Conservation (phyloP, 352 stramenopile species). For the Pythium chondricola region DNA sequence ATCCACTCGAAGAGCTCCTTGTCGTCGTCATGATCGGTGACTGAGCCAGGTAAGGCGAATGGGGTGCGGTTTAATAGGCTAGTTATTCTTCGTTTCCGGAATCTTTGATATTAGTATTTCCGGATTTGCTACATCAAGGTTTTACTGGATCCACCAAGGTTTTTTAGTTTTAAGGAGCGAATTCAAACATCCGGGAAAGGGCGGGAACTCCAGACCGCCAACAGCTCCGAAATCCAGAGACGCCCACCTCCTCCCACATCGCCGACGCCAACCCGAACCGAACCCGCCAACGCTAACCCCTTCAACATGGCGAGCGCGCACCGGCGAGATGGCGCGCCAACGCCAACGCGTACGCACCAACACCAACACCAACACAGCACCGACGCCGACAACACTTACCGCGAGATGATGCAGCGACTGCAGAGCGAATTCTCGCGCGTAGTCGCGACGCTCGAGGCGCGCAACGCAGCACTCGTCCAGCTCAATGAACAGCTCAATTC, state of each 20-base stretch:
- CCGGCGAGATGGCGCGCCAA: no score
- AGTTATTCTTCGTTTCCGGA: no score
- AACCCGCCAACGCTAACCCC: background rate
- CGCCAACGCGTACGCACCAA: background rate
- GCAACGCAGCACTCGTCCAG: constrained; percentile 30
- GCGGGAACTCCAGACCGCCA: constrained; percentile 6
- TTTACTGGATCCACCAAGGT: no score
- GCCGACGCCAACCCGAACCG: background rate
- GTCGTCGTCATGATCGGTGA: no score
- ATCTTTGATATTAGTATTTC: no score
- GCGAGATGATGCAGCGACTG: constrained; percentile 45
- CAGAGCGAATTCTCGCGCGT: constrained; percentile 55
- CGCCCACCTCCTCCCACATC: background rate
- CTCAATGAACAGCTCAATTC: constrained; percentile 45
- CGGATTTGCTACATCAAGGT: no score
- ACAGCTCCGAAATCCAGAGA: background rate
- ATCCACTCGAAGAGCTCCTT: no score
- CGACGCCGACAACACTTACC: constrained; percentile 32
- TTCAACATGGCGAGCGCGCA: background rate
- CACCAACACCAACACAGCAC: background rate
- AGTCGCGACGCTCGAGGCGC: constrained; percentile 49
- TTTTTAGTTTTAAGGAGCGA: constrained; percentile 2
- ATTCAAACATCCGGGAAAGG: constrained; percentile 16
- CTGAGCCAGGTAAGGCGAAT: no score
- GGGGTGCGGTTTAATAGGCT: no score